A percentile compares a stretch with the other conserved stretches of the same genome.
phyloP scores from a whole-genome alignment of 352 stramenopile genomes.

The Elongisporangium prolatum region DNA sequence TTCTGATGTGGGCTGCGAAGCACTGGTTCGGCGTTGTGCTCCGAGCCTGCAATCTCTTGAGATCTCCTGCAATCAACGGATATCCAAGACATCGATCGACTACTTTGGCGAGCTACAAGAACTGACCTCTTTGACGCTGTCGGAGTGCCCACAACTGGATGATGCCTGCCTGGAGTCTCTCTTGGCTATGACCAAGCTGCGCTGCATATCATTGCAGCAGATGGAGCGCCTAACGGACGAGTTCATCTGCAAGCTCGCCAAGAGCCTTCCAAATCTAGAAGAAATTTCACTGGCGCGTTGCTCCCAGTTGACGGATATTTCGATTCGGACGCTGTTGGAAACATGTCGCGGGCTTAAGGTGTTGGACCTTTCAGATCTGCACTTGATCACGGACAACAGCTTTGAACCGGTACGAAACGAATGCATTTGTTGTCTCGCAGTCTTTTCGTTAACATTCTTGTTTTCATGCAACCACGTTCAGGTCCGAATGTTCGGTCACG shows the following conservation, averaged over 20 bases:
- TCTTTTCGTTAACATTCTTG: slow-evolving; percentile 2
- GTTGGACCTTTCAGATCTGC: slow-evolving; percentile 68
- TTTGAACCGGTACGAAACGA: slow-evolving; percentile 45
- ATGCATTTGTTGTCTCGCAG: not conserved
- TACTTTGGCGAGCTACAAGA: slow-evolving; percentile 67
- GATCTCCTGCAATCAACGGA: slow-evolving; percentile 80
- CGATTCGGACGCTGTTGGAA: slow-evolving; percentile 41
- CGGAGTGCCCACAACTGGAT: slow-evolving; percentile 74
- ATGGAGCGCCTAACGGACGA: slow-evolving; percentile 68
- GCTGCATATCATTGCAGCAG: slow-evolving; percentile 68
- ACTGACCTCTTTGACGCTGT: slow-evolving; percentile 59
- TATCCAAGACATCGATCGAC: slow-evolving; percentile 69
- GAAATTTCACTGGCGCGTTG: slow-evolving; percentile 70
- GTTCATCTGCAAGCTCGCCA: slow-evolving; percentile 43
- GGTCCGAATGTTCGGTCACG: slow-evolving; percentile 44
- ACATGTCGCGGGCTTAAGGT: slow-evolving; percentile 50
- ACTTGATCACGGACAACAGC: slow-evolving; percentile 54
- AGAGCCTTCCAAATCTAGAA: slow-evolving; percentile 44
- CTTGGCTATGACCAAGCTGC: slow-evolving; percentile 52
- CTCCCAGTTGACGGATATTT: slow-evolving; percentile 53
- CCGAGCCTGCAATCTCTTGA: slow-evolving; percentile 71
- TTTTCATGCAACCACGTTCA: slow-evolving; percentile 7
- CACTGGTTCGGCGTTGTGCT: slow-evolving; percentile 59
- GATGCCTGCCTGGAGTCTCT: slow-evolving; percentile 55
- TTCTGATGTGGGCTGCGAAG: slow-evolving; percentile 59